These are phyloP conservation scores for Ophiostoma tasmaniense DNA, from an alignment of 2,329 filamentous ascomycete species.

Conservation along the genomic window DNA sequence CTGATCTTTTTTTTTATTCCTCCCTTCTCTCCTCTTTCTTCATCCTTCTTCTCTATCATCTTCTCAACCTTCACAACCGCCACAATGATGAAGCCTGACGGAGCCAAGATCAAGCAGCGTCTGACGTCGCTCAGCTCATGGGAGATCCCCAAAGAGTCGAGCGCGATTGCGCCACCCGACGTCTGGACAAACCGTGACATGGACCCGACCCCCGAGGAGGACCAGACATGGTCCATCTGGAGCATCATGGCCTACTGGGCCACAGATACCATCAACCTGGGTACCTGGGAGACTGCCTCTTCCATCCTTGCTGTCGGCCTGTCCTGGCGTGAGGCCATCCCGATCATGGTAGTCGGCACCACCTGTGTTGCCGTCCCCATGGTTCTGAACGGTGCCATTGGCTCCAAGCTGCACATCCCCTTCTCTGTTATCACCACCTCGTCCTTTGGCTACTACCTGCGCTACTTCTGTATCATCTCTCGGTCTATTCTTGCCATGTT, in stretches of 20 bases:
- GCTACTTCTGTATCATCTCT: slow-evolving; percentile 35
- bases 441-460: slow-evolving; percentile 40
- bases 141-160: slow-evolving; percentile 27
- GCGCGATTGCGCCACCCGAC: slow-evolving; percentile 27
- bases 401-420: slow-evolving; percentile 39
- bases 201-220: slow-evolving; percentile 30
- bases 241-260: slow-evolving; percentile 26
- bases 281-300: slow-evolving; percentile 24
- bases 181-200: slow-evolving; percentile 28
- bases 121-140: slow-evolving; percentile 23
- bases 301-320: slow-evolving; percentile 23
- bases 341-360: slow-evolving; percentile 48
- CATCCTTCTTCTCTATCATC: not conserved
- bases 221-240: slow-evolving; percentile 30
- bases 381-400: slow-evolving; percentile 41
- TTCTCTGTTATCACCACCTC: slow-evolving; percentile 38
- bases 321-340: slow-evolving; percentile 39
- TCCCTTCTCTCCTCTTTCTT: not conserved
- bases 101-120: slow-evolving; percentile 12
- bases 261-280: slow-evolving; percentile 25
- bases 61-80: not conserved
- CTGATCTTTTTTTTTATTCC: not conserved
- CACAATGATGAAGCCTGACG: slow-evolving; percentile 18
- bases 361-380: slow-evolving; percentile 49
- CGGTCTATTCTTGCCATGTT: slow-evolving; percentile 34